These are phyloP conservation scores for Hypholoma sublateritium DNA, from an alignment of 768 basidiomycete genomes.

Conservation along the genomic window DNA sequence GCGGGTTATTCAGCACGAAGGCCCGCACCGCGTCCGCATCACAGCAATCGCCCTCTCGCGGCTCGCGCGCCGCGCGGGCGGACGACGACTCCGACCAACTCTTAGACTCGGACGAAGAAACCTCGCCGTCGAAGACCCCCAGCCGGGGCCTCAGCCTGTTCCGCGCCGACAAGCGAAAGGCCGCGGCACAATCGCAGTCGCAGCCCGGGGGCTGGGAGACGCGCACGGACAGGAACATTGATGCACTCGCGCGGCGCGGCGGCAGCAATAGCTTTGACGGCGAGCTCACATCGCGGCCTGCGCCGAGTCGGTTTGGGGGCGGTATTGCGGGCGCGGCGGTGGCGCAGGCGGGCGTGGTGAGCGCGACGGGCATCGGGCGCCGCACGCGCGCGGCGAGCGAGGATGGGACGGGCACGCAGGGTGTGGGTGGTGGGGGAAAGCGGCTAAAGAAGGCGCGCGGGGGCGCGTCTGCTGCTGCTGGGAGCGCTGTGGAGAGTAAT, in stretches of 20 bases:
- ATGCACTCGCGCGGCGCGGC: constrained; percentile 11
- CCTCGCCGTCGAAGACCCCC: not conserved
- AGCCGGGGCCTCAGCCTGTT: too few relatives aligned
- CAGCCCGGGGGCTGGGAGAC: constrained; percentile 17
- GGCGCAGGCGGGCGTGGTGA: constrained; percentile 10
- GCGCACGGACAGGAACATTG: constrained; percentile 25
- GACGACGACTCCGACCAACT: not conserved
- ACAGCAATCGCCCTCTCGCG: not conserved
- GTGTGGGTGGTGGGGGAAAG: not conserved
- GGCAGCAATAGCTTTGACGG: constrained; percentile 24
- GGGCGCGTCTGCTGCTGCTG: not conserved
- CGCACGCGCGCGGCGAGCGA: constrained; percentile 14
- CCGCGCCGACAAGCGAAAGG: not conserved
- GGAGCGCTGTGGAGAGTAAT: not conserved
- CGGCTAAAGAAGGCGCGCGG: constrained; percentile 18
- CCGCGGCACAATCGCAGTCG: not conserved
- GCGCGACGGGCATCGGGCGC: not conserved
- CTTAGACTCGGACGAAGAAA: constrained; percentile 9
- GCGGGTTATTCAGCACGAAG: constrained; percentile 1
- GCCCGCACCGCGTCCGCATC: not conserved
- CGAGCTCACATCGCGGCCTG: constrained; percentile 1
- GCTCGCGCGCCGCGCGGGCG: not conserved
- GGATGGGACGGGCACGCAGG: too few relatives aligned
- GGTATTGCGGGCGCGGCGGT: constrained; percentile 11
- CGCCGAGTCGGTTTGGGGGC: constrained; percentile 5